Conservation (phyloP, 1,284 basidiomycete species). For the Pseudozyma flocculosa region DNA sequence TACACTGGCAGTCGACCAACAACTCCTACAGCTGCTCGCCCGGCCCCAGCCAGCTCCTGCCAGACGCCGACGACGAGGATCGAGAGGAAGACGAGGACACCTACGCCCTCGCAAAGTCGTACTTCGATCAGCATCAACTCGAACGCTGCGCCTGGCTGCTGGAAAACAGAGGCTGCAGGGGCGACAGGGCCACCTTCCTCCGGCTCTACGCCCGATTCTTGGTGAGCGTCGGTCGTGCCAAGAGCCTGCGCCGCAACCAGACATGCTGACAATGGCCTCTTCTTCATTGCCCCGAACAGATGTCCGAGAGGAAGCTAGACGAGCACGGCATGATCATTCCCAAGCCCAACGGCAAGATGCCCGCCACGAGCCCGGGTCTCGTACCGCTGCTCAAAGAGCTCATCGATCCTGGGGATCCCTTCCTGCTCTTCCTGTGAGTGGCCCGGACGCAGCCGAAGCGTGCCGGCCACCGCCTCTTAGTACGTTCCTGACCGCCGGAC, state of each 20-base stretch:
- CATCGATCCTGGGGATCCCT: constrained; percentile 40
- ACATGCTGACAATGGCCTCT: too few species aligned
- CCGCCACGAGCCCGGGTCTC: constrained; percentile 26
- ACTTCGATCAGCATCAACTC: constrained; percentile 78
- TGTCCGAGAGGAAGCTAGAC: constrained; percentile 43
- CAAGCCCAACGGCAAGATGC: constrained; percentile 30
- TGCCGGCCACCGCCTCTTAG: not conserved
- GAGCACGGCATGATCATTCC: constrained; percentile 43
- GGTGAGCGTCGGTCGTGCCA: constrained; percentile 63
- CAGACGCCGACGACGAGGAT: constrained; percentile 32
- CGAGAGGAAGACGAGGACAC: constrained; percentile 58
- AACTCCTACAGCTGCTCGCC: constrained; percentile 31
- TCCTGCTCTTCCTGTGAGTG: constrained; percentile 46
- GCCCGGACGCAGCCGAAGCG: not conserved
- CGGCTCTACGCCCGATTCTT: constrained; percentile 79
- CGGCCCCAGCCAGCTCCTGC: constrained; percentile 10
- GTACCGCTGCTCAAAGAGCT: constrained; percentile 47
- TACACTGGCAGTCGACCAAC: constrained; percentile 34
- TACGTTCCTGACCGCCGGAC: too few species aligned
- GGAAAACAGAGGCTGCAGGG: constrained; percentile 10
- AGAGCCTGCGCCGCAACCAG: too few species aligned
- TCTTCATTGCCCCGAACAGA: constrained; percentile 6
- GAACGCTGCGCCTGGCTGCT: constrained; percentile 67
- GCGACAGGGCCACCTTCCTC: constrained; percentile 71
- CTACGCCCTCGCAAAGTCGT: constrained; percentile 72